These are phyloP conservation scores for Quercus tomentella DNA, from an alignment of 331 rosid species.

Conservation along the genomic window DNA sequence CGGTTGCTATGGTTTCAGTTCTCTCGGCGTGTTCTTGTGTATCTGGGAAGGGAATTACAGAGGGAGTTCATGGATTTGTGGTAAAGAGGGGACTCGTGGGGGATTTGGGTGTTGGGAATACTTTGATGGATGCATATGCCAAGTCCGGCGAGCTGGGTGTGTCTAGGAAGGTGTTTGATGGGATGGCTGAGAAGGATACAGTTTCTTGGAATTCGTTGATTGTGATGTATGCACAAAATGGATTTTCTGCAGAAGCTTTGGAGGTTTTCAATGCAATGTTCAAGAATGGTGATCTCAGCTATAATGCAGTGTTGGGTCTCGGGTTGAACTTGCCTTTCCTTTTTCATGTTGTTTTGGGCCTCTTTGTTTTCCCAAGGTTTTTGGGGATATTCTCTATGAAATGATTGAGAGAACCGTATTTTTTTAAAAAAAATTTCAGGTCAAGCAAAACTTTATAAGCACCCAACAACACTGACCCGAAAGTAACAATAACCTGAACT, in stretches of 20 bases:
- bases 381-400: too few relatives aligned
- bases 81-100: slow-evolving; percentile 63
- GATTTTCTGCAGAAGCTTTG: slow-evolving; percentile 65
- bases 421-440: too few relatives aligned
- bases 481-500: too few relatives aligned
- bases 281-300: slow-evolving; percentile 28
- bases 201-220: slow-evolving; percentile 89
- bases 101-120: slow-evolving; percentile 56
- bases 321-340: too few relatives aligned
- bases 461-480: too few relatives aligned
- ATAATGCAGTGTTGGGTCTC: slow-evolving; percentile 34
- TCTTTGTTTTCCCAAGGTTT: too few relatives aligned
- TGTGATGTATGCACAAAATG: slow-evolving; percentile 69
- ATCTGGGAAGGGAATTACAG: slow-evolving; percentile 44
- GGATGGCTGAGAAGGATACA: slow-evolving; percentile 62
- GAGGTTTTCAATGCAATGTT: slow-evolving; percentile 59
- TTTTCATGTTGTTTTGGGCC: too few relatives aligned
- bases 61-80: slow-evolving; percentile 63
- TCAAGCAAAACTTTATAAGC: too few relatives aligned
- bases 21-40: slow-evolving; percentile 70
- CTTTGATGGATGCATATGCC: slow-evolving; percentile 87
- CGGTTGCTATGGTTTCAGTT: slow-evolving; percentile 58
- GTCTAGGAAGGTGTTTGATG: slow-evolving; percentile 73
- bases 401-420: too few relatives aligned
- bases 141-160: slow-evolving; percentile 54